phyloP scores from a whole-genome alignment of 1,284 basidiomycete genomes.

The Ustilago esculenta region DNA sequence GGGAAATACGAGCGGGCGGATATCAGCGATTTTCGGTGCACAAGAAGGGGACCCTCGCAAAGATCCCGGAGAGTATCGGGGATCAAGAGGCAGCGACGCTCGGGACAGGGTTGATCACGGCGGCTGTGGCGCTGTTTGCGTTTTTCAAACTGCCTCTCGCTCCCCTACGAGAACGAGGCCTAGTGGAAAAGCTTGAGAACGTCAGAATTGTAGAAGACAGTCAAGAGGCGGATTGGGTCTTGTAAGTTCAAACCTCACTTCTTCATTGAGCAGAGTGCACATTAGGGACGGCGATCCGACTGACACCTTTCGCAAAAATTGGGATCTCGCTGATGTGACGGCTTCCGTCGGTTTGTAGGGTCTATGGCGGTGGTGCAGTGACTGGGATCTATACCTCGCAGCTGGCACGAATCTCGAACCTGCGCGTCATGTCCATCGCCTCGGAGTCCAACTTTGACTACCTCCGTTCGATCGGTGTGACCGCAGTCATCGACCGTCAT shows the following conservation, averaged over 20 bases:
- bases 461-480: constrained; percentile 38
- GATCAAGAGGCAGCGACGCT: constrained; percentile 56
- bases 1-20: constrained; percentile 49
- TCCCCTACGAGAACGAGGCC: neutral
- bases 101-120: constrained; percentile 65
- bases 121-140: constrained; percentile 52
- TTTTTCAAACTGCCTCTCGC: constrained; percentile 42
- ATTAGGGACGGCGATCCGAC: too few relatives aligned
- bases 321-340: too few relatives aligned
- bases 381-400: constrained; percentile 60
- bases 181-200: neutral
- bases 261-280: too few relatives aligned
- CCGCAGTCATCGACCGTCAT: constrained; percentile 51
- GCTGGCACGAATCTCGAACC: constrained; percentile 39
- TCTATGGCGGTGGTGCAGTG: constrained; percentile 59
- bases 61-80: constrained; percentile 19
- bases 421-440: constrained; percentile 46
- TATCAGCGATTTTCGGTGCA: constrained; percentile 53
- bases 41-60: constrained; percentile 40
- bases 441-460: constrained; percentile 53
- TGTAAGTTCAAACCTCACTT: constrained; percentile 21
- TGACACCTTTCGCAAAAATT: too few relatives aligned
- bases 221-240: constrained; percentile 28
- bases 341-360: too few relatives aligned
- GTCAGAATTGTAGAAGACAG: neutral